Evolutionary conservation across 2,329 filamentous ascomycete species (phyloP), one percentile per base, ranked within the genome.

Genomic region (Ophiostoma tasmaniense): DNA sequence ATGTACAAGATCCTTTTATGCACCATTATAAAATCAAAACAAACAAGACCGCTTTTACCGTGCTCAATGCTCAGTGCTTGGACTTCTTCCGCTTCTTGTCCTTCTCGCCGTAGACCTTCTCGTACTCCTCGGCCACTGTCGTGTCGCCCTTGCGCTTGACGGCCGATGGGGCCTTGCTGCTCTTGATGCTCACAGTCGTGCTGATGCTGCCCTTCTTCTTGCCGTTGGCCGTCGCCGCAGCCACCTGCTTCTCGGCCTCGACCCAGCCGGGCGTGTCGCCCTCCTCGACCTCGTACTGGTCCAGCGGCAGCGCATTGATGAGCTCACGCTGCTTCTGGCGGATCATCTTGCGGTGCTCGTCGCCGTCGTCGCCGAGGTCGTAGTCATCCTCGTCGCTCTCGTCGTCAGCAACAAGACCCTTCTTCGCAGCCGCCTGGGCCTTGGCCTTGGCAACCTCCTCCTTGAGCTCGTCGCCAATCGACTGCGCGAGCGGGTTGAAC

Each of bases 241-340:
- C 79, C 39, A 97, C 88, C 75, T 93, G 89, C 76, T 90, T 89
- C 79, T 97, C 93, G 0, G 89, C 88, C 10, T 88, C 87, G 66
- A 85, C 80, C 89, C 89, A 90, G 1, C 82, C 87, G 0, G 85
- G 83, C 0, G 82, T 83, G 42, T 86, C 83, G 61, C 82, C 86
- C 66, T 73, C 70, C 28, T 88, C 87, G 52, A 90, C 85, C 76
- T 90, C 88, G 74, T 89, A 94, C 87, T 91, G 89, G 75, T 97
- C 92, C 67, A 98, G 83, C 62, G 94, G 93, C 71, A 98, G 81
- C 72, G 93, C 90, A 81, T 97, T 91, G 75, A 98, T 97, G 73
- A 98, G 82, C 73, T 92, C 91, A 74, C 90, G 88, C 64, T 70
- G 67, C 79, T 94, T 91, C 78, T 91, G 88, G 73, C 86, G 87